Percentiles rank a stretch among this genome's conserved stretches.
phyloP scores from a whole-genome alignment of 768 basidiomycete genomes.

The Mycena leptocephala region DNA sequence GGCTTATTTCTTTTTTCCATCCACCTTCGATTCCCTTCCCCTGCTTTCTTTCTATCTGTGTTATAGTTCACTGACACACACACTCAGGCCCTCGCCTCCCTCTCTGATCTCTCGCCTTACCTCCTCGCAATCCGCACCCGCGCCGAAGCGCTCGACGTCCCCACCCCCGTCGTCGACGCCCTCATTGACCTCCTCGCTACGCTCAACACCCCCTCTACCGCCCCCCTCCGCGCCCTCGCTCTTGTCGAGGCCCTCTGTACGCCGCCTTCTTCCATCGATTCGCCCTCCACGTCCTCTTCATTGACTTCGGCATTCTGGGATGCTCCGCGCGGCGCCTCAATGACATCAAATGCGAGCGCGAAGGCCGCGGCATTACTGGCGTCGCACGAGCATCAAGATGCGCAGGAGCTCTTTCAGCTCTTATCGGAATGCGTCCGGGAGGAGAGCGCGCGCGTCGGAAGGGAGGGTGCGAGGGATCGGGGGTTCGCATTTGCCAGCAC shows the following conservation, averaged over 20 bases:
- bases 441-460: conserved; percentile 83
- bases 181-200: conserved; percentile 77
- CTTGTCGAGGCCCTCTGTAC: conserved; percentile 50
- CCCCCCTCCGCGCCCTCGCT: conserved; percentile 67
- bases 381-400: conserved; percentile 97
- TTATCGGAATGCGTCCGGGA: conserved; percentile 92
- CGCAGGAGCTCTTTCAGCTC: conserved; percentile 97
- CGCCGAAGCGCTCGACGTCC: conserved; percentile 86
- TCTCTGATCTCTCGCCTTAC: conserved; percentile 86
- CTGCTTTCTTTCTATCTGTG: too few relatives aligned
- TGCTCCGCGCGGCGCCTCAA: not conserved
- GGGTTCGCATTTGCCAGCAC: too few relatives aligned
- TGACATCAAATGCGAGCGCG: not conserved
- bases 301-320: conserved; percentile 57
- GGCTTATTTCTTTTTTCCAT: too few relatives aligned
- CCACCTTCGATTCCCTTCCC: too few relatives aligned
- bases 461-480: conserved; percentile 79
- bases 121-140: conserved; percentile 82
- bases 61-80: too few relatives aligned
- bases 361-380: conserved; percentile 76
- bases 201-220: conserved; percentile 78
- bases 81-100: conserved; percentile 87
- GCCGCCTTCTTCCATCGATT: too few relatives aligned
- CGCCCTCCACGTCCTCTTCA: conserved; percentile 36
- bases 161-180: conserved; percentile 90